A percentile compares a stretch with the other conserved stretches of the same genome.
These are phyloP conservation scores for Chlorella sp. DNA, from an alignment of 139 green algal genomes.

Conservation along the genomic window DNA sequence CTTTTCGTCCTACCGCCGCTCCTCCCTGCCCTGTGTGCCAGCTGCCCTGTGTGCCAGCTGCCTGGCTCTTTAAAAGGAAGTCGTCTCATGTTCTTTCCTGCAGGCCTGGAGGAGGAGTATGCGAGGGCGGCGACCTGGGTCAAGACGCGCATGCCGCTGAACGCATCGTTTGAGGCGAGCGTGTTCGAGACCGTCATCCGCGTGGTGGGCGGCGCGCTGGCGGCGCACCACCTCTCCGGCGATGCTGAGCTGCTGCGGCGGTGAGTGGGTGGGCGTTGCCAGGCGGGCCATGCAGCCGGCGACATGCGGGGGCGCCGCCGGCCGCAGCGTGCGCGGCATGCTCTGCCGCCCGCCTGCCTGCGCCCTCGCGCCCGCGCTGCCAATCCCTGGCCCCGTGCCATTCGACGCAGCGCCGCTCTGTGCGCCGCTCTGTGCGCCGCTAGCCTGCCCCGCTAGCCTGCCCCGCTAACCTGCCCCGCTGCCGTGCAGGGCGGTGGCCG, in stretches of 20 bases:
- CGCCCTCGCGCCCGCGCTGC: too few species aligned
- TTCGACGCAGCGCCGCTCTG: too few species aligned
- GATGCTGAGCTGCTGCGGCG: conserved; percentile 45
- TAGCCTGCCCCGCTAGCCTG: background rate
- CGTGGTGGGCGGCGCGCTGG: conserved; percentile 54
- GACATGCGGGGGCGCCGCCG: too few species aligned
- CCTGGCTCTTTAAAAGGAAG: too few species aligned
- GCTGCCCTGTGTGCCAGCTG: background rate
- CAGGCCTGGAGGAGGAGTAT: conserved; percentile 52
- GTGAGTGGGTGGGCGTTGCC: conserved; percentile 24
- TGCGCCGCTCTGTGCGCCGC: too few species aligned
- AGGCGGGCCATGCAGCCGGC: too few species aligned
- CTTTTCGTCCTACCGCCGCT: too few species aligned
- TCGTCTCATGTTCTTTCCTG: too few species aligned
- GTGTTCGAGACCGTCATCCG: conserved; percentile 38
- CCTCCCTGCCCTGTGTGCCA: background rate
- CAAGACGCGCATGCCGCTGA: conserved; percentile 1
- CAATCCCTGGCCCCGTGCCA: too few species aligned
- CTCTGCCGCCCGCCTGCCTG: too few species aligned
- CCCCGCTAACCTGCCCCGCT: background rate
- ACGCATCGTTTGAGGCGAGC: conserved; percentile 19
- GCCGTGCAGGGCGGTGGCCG: conserved; percentile 43
- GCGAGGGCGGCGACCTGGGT: conserved; percentile 50
- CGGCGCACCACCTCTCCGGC: conserved; percentile 63
- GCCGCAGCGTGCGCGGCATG: too few species aligned